Evolutionary conservation across 371 early-diverging fungal species (phyloP).

Genomic region (Haplosporangium sp.): DNA sequence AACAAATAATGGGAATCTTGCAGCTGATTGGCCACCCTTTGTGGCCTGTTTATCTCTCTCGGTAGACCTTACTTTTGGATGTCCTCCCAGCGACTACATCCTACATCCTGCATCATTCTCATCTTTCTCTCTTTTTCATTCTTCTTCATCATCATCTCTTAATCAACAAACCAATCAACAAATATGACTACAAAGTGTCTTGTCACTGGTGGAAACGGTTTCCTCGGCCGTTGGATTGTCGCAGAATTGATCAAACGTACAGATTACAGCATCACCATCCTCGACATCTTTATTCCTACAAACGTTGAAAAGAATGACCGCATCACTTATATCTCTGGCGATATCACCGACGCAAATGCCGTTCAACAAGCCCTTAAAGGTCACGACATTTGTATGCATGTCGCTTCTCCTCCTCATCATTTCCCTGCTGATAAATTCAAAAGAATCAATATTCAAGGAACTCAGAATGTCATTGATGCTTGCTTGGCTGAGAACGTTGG

Average conservation of each 20-base stretch:
- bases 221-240: constrained; percentile 87
- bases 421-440: constrained; percentile 71
- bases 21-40: constrained; percentile 29
- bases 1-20: neutral
- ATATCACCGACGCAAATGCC: constrained; percentile 76
- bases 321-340: constrained; percentile 77
- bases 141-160: neutral
- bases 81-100: too few species aligned
- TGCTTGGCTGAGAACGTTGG: constrained; percentile 76
- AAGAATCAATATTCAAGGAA: constrained; percentile 91
- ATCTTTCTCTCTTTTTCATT: neutral
- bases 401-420: constrained; percentile 90
- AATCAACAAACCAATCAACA: neutral
- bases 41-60: constrained; percentile 35
- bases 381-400: constrained; percentile 88
- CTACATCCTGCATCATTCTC: neutral
- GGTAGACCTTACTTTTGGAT: neutral
- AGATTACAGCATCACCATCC: constrained; percentile 69
- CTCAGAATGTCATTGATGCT: constrained; percentile 83
- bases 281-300: constrained; percentile 79
- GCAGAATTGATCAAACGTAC: constrained; percentile 79
- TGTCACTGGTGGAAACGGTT: constrained; percentile 92
- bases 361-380: constrained; percentile 75
- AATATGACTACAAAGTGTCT: constrained; percentile 67
- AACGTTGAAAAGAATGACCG: constrained; percentile 62